Percentiles rank a stretch among this genome's conserved stretches.
Evolutionary conservation across 1,139 yeast genomes (phyloP).

Genomic region (Magnusiomyces sp.): DNA sequence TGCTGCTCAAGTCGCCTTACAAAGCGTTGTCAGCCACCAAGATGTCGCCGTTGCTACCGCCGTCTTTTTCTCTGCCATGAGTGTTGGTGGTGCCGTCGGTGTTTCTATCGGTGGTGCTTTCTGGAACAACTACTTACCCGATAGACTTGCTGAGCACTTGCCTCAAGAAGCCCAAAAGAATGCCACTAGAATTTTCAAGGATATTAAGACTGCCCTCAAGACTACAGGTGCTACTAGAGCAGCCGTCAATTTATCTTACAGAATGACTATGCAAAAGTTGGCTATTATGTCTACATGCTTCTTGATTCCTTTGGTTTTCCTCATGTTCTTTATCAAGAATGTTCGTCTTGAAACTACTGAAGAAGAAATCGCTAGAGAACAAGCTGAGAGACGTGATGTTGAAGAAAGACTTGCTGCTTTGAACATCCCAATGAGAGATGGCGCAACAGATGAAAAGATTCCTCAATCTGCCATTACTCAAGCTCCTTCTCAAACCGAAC

Average conservation of each 20-base stretch:
- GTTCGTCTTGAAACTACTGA: constrained; percentile 7
- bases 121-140: constrained; percentile 24
- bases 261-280: constrained; percentile 9
- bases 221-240: neutral
- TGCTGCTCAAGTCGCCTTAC: constrained; percentile 20
- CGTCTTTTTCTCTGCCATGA: constrained; percentile 19
- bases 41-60: constrained; percentile 22
- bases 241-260: constrained; percentile 10
- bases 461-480: too few species aligned
- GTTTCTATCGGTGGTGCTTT: constrained; percentile 28
- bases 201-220: constrained; percentile 9
- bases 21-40: constrained; percentile 17
- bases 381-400: neutral
- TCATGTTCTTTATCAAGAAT: constrained; percentile 9
- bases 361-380: neutral
- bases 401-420: neutral
- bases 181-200: constrained; percentile 12
- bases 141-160: constrained; percentile 16
- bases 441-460: too few species aligned
- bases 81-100: constrained; percentile 30
- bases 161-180: constrained; percentile 14
- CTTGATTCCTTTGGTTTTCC: constrained; percentile 10
- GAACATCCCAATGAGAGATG: too few species aligned
- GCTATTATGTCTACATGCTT: constrained; percentile 12
- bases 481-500: too few species aligned